Percentiles rank a stretch among this genome's conserved stretches.
Conservation (phyloP, 352 stramenopile species). For the Globisporangium iwayamae region DNA sequence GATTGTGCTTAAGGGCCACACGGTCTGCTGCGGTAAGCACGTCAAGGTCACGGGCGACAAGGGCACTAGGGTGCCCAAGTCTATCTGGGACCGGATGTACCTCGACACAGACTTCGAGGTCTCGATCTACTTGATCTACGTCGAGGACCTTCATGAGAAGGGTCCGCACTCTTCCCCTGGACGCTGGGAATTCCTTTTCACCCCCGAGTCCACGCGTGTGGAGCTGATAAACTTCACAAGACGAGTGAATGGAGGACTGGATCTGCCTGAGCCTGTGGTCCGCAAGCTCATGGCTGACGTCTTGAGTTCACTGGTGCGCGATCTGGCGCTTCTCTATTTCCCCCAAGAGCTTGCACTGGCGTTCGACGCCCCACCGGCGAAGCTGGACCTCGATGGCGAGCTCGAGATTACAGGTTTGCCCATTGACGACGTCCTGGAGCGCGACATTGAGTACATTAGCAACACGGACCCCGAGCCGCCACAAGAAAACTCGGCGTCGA, state of each 20-base stretch:
- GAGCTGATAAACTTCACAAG: constrained; percentile 68
- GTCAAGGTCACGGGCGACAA: constrained; percentile 78
- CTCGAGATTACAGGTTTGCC: constrained; percentile 45
- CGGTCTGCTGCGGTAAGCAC: constrained; percentile 63
- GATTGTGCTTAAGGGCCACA: constrained; percentile 57
- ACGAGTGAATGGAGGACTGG: constrained; percentile 61
- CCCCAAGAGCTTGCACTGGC: constrained; percentile 53
- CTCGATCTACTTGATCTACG: constrained; percentile 57
- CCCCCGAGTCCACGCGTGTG: constrained; percentile 49
- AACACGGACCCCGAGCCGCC: constrained; percentile 1
- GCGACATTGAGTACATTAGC: constrained; percentile 29
- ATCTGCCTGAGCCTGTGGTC: constrained; percentile 64
- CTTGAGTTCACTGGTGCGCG: constrained; percentile 53
- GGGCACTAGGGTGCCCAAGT: constrained; percentile 72
- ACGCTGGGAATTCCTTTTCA: constrained; percentile 62
- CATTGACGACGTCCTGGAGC: constrained; percentile 65
- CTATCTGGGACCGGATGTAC: constrained; percentile 78
- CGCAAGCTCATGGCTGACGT: constrained; percentile 71
- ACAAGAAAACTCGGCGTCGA: constrained; percentile 4
- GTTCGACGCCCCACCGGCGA: constrained; percentile 51
- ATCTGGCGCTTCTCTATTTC: constrained; percentile 63
- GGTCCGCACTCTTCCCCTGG: constrained; percentile 20
- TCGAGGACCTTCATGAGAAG: constrained; percentile 43
- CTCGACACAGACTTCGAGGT: constrained; percentile 65
- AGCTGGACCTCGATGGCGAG: constrained; percentile 56